phyloP scores from a whole-genome alignment of 768 basidiomycete genomes.

The Leccinum sublutescens region DNA sequence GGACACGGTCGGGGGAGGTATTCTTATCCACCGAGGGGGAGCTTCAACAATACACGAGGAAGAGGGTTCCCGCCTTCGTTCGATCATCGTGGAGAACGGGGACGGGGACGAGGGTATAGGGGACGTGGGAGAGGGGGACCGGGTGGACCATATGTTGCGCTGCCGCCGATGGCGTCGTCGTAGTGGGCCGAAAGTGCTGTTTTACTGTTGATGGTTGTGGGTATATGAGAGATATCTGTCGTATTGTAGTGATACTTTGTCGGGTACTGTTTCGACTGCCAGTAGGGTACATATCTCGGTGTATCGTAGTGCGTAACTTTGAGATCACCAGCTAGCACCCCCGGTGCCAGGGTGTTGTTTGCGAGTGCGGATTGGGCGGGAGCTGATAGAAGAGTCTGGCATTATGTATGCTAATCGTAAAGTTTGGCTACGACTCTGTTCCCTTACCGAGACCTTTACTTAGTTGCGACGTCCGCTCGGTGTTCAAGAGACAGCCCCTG shows the following conservation, averaged over 20 bases:
- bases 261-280: neutral
- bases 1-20: constrained; percentile 37
- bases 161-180: constrained; percentile 6
- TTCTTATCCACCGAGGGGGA: constrained; percentile 21
- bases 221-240: neutral
- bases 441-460: too few species aligned
- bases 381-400: too few species aligned
- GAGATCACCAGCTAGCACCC: too few species aligned
- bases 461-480: too few species aligned
- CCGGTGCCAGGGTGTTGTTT: too few species aligned
- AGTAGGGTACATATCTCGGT: neutral
- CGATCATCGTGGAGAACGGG: constrained; percentile 33
- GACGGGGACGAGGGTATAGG: constrained; percentile 34
- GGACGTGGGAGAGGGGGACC: constrained; percentile 8
- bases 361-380: too few species aligned
- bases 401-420: too few species aligned
- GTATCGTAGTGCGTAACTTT: neutral
- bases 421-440: too few species aligned
- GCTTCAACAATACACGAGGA: constrained; percentile 27
- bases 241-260: neutral
- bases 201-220: neutral
- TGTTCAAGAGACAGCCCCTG: too few species aligned
- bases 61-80: constrained; percentile 29
- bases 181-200: neutral
- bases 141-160: neutral